These are phyloP conservation scores for Xylariaceae sp. DNA, from an alignment of 2,329 filamentous ascomycete genomes.

Conservation along the genomic window DNA sequence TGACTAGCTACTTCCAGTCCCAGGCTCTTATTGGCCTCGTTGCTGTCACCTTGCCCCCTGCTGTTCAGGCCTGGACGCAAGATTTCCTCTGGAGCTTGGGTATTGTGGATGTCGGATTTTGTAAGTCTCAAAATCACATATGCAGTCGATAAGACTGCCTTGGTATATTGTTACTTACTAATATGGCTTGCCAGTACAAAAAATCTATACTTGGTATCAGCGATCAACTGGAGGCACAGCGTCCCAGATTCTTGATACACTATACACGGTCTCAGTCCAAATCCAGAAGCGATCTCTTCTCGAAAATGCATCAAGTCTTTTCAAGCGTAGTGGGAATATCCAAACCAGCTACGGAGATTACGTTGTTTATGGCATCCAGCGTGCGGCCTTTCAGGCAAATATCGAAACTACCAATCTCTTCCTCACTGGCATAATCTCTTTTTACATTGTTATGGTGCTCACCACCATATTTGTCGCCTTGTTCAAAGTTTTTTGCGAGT, in stretches of 20 bases:
- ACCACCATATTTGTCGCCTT: slow-evolving; percentile 67
- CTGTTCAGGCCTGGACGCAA: slow-evolving; percentile 90
- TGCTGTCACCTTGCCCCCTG: slow-evolving; percentile 75
- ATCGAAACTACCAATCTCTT: slow-evolving; percentile 94
- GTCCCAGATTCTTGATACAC: slow-evolving; percentile 69
- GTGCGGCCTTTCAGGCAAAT: slow-evolving; percentile 77
- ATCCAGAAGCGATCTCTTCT: slow-evolving; percentile 60
- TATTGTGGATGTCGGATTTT: slow-evolving; percentile 79
- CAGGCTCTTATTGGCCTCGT: slow-evolving; percentile 89
- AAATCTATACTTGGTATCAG: slow-evolving; percentile 92
- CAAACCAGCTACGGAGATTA: slow-evolving; percentile 52
- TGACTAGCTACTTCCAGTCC: slow-evolving; percentile 91
- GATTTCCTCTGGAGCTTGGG: slow-evolving; percentile 99
- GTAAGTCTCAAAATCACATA: slow-evolving; percentile 19
- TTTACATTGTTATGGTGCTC: slow-evolving; percentile 75
- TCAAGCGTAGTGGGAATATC: slow-evolving; percentile 50
- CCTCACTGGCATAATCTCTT: slow-evolving; percentile 86
- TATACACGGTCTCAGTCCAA: slow-evolving; percentile 75
- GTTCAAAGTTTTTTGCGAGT: slow-evolving; percentile 80
- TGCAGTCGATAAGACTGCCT: background rate
- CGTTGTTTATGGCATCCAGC: slow-evolving; percentile 75
- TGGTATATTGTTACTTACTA: slow-evolving; percentile 4
- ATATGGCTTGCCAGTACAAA: slow-evolving; percentile 58
- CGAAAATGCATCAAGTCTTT: slow-evolving; percentile 36
- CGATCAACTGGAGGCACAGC: slow-evolving; percentile 85